Conservation (phyloP, 2,329 filamentous ascomycete species). For the Xylariomycetidae sp. region DNA sequence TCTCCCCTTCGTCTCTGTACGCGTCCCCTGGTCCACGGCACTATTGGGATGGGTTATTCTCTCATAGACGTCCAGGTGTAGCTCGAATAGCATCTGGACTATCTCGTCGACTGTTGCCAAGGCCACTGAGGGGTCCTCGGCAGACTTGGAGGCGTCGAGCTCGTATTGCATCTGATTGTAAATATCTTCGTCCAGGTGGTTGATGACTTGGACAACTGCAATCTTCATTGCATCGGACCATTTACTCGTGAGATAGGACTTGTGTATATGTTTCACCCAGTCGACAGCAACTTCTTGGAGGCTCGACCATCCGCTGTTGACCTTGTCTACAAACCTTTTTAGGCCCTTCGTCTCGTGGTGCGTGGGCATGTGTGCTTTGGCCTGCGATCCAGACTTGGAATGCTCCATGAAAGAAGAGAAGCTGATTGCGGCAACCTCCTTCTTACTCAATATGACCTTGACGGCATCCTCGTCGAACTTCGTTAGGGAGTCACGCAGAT, state of each 20-base stretch:
- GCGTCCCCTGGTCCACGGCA: conserved; percentile 44
- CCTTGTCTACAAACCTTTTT: conserved; percentile 42
- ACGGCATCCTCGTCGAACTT: conserved; percentile 51
- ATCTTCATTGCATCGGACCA: conserved; percentile 57
- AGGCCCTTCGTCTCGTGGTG: conserved; percentile 53
- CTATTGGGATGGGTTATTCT: conserved; percentile 54
- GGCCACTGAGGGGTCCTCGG: conserved; percentile 9
- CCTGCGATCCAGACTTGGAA: conserved; percentile 51
- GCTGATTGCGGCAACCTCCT: conserved; percentile 46
- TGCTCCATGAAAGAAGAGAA: conserved; percentile 61
- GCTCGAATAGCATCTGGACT: conserved; percentile 56
- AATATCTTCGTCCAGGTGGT: conserved; percentile 47
- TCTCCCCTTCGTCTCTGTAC: conserved; percentile 44
- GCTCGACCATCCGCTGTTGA: conserved; percentile 48
- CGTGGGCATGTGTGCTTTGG: conserved; percentile 37
- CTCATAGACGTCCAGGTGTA: conserved; percentile 58
- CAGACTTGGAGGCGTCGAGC: conserved; percentile 23
- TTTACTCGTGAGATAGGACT: conserved; percentile 47
- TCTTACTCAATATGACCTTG: conserved; percentile 48
- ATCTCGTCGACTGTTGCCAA: conserved; percentile 37
- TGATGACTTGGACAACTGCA: conserved; percentile 53
- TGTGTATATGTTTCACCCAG: conserved; percentile 48
- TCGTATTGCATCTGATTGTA: conserved; percentile 42
- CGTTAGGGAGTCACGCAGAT: conserved; percentile 44
- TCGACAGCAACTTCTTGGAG: conserved; percentile 55